Conservation (phyloP, 2,329 filamentous ascomycete species). For the Elsinoe necatrix region DNA sequence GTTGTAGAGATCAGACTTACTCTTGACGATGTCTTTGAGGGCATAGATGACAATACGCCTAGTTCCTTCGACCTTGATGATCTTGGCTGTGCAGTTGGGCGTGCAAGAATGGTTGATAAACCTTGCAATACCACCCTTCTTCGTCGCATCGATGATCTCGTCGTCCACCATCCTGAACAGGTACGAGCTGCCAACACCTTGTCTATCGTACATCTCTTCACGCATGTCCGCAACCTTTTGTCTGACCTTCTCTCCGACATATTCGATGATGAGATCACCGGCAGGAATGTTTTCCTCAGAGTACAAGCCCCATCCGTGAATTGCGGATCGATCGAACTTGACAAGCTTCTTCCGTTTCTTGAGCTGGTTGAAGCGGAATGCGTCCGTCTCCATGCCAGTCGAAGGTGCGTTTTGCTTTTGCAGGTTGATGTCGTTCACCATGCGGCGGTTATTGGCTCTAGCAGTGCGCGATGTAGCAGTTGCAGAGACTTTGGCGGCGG, state of each 20-base stretch:
- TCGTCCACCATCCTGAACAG: constrained; percentile 97
- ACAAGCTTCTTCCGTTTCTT: constrained; percentile 99
- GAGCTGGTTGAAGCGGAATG: constrained; percentile 94
- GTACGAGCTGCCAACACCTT: constrained; percentile 94
- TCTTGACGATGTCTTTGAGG: constrained; percentile 84
- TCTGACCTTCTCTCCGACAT: constrained; percentile 93
- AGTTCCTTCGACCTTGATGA: constrained; percentile 96
- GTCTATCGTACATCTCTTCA: constrained; percentile 85
- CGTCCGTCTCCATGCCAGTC: constrained; percentile 66
- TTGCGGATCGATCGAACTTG: constrained; percentile 92
- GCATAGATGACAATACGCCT: constrained; percentile 99
- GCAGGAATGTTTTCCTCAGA: constrained; percentile 95
- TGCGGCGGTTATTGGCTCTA: constrained; percentile 88
- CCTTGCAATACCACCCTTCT: constrained; percentile 93
- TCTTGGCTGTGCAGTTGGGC: constrained; percentile 97
- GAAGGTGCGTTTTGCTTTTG: constrained; percentile 70
- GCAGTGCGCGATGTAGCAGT: constrained; percentile 90
- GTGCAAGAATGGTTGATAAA: constrained; percentile 99
- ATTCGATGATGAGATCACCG: constrained; percentile 99
- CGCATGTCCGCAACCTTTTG: constrained; percentile 97
- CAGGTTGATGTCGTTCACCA: constrained; percentile 89
- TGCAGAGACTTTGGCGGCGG: constrained; percentile 70
- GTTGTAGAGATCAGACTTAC: constrained; percentile 53
- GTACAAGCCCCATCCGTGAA: constrained; percentile 98
- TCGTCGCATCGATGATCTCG: constrained; percentile 94